Percentiles rank a stretch among this genome's conserved stretches.
phyloP scores from a whole-genome alignment of 371 early-diverging fungal species.

The Mucor lusitanicus region DNA sequence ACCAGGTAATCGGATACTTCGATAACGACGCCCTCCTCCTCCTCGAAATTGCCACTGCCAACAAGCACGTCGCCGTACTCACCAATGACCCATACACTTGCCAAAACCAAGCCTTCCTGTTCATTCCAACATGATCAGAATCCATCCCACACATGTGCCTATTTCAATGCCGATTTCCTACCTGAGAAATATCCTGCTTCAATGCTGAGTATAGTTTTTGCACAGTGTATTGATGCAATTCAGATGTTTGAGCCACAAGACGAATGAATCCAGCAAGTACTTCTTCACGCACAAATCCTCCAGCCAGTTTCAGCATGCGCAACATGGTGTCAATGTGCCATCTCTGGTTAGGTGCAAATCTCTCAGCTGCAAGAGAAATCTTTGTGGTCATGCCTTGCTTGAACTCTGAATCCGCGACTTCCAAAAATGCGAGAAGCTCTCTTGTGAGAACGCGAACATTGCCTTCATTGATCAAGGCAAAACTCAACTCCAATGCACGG shows the following conservation, averaged over 20 bases:
- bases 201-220: constrained; percentile 85
- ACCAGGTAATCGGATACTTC: constrained; percentile 78
- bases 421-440: constrained; percentile 91
- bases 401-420: constrained; percentile 89
- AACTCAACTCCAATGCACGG: constrained; percentile 94
- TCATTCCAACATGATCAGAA: not conserved
- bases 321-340: constrained; percentile 97
- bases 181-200: constrained; percentile 77
- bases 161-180: not conserved
- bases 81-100: constrained; percentile 93
- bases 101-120: constrained; percentile 89
- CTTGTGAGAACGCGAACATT: constrained; percentile 94
- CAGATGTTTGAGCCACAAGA: constrained; percentile 72
- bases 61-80: constrained; percentile 95
- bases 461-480: constrained; percentile 89
- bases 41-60: constrained; percentile 67
- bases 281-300: constrained; percentile 73
- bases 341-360: constrained; percentile 85
- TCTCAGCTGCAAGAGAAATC: constrained; percentile 87
- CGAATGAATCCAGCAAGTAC: constrained; percentile 72
- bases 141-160: not conserved
- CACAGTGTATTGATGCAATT: constrained; percentile 83
- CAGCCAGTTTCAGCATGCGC: constrained; percentile 84
- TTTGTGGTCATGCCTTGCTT: constrained; percentile 88
- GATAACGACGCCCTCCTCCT: constrained; percentile 58